Percentiles rank a stretch among this genome's conserved stretches.
Conservation (phyloP, 176 grass and related monocot genomes). For the Eleusine indica region DNA sequence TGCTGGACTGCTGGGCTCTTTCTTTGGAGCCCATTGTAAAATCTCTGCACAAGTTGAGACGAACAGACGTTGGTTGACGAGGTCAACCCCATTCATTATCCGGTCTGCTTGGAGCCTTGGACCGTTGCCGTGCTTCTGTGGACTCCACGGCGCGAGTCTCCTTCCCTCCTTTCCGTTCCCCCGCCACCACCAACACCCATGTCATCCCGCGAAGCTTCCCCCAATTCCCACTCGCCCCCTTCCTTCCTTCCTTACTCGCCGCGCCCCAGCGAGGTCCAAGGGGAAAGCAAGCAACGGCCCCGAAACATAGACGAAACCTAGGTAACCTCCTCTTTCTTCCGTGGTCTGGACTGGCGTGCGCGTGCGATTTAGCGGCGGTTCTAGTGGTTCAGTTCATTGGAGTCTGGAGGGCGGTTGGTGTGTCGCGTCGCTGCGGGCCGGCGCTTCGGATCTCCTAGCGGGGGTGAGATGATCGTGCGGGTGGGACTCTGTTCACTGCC, state of each 20-base stretch:
- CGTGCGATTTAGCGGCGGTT: not conserved
- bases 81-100: not conserved
- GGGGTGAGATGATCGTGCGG: not conserved
- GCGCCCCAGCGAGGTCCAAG: not conserved
- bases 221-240: slow-evolving; percentile 8
- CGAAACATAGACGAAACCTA: not conserved
- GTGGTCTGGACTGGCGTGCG: not conserved
- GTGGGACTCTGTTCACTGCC: not conserved
- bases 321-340: slow-evolving; percentile 16
- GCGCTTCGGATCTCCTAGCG: not conserved
- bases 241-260: not conserved
- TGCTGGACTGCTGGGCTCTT: not conserved
- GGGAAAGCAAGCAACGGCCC: not conserved
- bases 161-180: not conserved
- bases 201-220: slow-evolving; percentile 30
- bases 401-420: not conserved
- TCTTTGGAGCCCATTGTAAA: not conserved
- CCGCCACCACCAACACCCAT: slow-evolving; percentile 2
- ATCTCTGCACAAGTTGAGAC: not conserved
- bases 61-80: not conserved
- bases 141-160: not conserved
- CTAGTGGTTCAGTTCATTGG: no score
- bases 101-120: not conserved
- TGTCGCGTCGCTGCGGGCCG: not conserved
- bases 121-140: slow-evolving; percentile 10